A percentile compares a stretch with the other conserved stretches of the same genome.
These are phyloP conservation scores for Backusella mclennaniae DNA, from an alignment of 192 early-diverging fungal genomes.

Conservation along the genomic window DNA sequence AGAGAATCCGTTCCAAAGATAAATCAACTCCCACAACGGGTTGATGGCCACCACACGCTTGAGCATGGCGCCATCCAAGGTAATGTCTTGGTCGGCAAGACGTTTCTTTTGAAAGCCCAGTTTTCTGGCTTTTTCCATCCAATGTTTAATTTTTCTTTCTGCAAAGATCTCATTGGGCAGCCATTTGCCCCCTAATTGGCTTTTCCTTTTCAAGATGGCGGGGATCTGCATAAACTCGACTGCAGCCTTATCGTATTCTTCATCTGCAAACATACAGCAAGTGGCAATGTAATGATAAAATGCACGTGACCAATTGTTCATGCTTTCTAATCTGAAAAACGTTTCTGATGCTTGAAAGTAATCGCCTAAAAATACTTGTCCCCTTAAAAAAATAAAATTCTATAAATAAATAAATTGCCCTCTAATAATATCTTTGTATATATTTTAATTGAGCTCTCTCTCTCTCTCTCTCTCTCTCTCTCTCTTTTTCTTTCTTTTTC, in stretches of 20 bases:
- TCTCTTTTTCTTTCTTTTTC: not conserved
- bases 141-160: slow-evolving; percentile 26
- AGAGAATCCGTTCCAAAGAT: slow-evolving; percentile 35
- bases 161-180: slow-evolving; percentile 39
- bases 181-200: slow-evolving; percentile 13
- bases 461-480: not conserved
- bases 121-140: slow-evolving; percentile 19
- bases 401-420: not conserved
- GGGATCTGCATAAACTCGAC: slow-evolving; percentile 34
- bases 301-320: slow-evolving; percentile 42
- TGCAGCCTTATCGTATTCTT: slow-evolving; percentile 35
- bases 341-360: slow-evolving; percentile 39
- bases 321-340: slow-evolving; percentile 34
- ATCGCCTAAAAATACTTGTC: slow-evolving; percentile 36
- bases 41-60: slow-evolving; percentile 19
- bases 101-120: not conserved
- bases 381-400: slow-evolving; percentile 9
- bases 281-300: slow-evolving; percentile 43
- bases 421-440: not conserved
- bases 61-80: slow-evolving; percentile 20
- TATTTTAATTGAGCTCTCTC: not conserved
- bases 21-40: slow-evolving; percentile 37
- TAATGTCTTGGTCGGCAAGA: not conserved
- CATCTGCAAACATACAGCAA: slow-evolving; percentile 37
- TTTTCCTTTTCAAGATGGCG: slow-evolving; percentile 12